Evolutionary conservation across 2,329 filamentous ascomycete species (phyloP), one percentile per base, ranked within the genome.

Genomic region (Aspergillus pseudotamarii): DNA sequence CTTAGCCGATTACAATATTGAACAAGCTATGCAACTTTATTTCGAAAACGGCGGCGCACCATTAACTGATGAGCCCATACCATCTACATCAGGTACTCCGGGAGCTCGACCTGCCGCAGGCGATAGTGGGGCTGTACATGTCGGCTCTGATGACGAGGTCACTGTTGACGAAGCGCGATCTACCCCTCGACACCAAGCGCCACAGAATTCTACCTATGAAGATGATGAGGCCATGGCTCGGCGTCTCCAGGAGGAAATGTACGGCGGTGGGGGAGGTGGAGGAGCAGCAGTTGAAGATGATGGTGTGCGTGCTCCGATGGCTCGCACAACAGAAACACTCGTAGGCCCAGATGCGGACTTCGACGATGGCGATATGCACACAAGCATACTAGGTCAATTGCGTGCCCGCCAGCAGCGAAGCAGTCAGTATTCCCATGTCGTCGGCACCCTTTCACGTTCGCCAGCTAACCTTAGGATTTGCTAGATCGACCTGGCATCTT

Each of bases 221-320:
- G 93, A 97, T 72, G 95, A 99, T 73, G 94, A 93, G 58, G 94
- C 92, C 50, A 94, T 98, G 89, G 95, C 95, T 8, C 88, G 94
- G 76, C 88, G 92, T 62, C 78, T 99, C 64, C 95, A 99, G 76
- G 91, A 99, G 73, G 93, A 99, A 78, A 86, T 97, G 74, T 98
- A 97, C 71, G 85, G 86, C 58, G 85, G 66, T 26, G 67, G 86
- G 57, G 85, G 63, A n/a, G 66, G 80, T 16, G 80, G 80, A 41
- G 85, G 86, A 57, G 85, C 65, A 32, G 66, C 80, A 16, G 80
- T 79, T 45, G 81, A 80, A 65, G 71, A 81, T 43, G 89, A 89
- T 69, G 90, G 84, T 53, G 89, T 99, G 60, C 86, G 95, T 72
- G 95, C 95, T 55, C 95, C 95, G 10, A 96, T 99, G 78, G 92